These are phyloP conservation scores for Nowakowskiella sp. DNA, from an alignment of 192 early-diverging fungal species.

Conservation along the genomic window DNA sequence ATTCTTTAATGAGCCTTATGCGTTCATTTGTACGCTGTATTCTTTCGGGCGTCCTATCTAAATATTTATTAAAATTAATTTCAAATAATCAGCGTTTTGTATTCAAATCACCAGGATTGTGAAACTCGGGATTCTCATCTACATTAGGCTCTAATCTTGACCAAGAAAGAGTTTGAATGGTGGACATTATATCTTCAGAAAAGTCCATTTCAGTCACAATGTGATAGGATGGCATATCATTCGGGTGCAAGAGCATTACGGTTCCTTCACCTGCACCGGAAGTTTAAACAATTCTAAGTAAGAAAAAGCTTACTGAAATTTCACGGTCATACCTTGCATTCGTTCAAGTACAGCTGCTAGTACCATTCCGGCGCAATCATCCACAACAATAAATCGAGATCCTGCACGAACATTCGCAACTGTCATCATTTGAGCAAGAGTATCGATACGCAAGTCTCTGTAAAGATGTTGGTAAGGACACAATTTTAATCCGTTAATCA, in stretches of 20 bases:
- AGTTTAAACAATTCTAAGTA: no score
- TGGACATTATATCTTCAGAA: slow-evolving; percentile 34
- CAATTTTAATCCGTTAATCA: slow-evolving; percentile 11
- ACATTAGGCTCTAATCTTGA: slow-evolving; percentile 48
- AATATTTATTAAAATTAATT: no score
- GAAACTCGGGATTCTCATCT: no score
- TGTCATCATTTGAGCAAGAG: slow-evolving; percentile 82
- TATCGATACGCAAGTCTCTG: slow-evolving; percentile 75
- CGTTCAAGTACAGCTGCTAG: slow-evolving; percentile 73
- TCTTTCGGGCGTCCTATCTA: no score
- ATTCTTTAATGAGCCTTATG: no score
- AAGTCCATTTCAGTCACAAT: slow-evolving; percentile 42
- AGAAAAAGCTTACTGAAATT: no score
- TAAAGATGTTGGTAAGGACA: background rate
- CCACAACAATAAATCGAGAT: slow-evolving; percentile 65
- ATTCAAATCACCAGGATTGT: no score
- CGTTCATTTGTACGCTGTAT: no score
- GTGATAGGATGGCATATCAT: slow-evolving; percentile 8
- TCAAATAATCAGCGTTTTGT: no score
- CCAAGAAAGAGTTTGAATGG: slow-evolving; percentile 65
- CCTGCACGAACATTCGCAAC: slow-evolving; percentile 71
- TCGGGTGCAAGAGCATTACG: slow-evolving; percentile 4
- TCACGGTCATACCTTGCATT: slow-evolving; percentile 46
- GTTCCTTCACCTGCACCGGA: no score
- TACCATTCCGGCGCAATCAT: slow-evolving; percentile 86